Evolutionary conservation across 768 basidiomycete genomes (phyloP), one percentile per base, ranked within the genome.

Genomic region (Boletus tomentosulus): DNA sequence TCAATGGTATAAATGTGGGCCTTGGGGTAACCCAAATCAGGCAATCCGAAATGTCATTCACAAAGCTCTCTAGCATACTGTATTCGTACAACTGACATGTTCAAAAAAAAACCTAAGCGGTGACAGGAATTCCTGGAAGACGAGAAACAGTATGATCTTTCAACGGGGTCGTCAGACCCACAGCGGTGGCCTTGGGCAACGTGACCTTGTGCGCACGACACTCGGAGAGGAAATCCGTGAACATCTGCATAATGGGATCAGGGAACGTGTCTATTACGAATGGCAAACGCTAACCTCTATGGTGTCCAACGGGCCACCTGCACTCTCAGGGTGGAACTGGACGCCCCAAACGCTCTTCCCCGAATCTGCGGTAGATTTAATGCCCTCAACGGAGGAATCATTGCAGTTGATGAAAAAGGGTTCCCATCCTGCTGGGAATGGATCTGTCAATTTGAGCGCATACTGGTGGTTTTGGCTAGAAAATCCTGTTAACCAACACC

Each of bases 341-440:
- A 98, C 96, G 61, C 96, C 97, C 92, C 94, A 98, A 30, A 98
- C 81, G 58, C 84, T 86, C 75, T 87, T 92, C 50, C 93, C 93
- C 24, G 92, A 94, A 10, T 86, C 88, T 0, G 75, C 66, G 2
- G 97, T 97, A 16, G 93, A 95, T 74, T 94, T 98, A 79, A 98
- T 97, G 37, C 97, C 97, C 69, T 98, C 97, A 15, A 98, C 94
- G 1, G 93, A 97, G 15, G 96, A 98, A 73, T 98, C 96, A 66
- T 98, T 98, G 74, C 93, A 97, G 74, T 98, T 99, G 77, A 98
- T 96, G 78, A 99, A 99, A 82, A 96, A 98, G 0, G 96, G 96
- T 62, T 96, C 93, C 94, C 93, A 99, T 16, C 94, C 97, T 54
- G 79, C 76, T 27, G 97, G 97, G 89, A 98, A 97, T 4, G 93